These are phyloP conservation scores for Sphagnum tenellum DNA, from an alignment of 225 moss, liverwort and hornwort species.

Conservation along the genomic window DNA sequence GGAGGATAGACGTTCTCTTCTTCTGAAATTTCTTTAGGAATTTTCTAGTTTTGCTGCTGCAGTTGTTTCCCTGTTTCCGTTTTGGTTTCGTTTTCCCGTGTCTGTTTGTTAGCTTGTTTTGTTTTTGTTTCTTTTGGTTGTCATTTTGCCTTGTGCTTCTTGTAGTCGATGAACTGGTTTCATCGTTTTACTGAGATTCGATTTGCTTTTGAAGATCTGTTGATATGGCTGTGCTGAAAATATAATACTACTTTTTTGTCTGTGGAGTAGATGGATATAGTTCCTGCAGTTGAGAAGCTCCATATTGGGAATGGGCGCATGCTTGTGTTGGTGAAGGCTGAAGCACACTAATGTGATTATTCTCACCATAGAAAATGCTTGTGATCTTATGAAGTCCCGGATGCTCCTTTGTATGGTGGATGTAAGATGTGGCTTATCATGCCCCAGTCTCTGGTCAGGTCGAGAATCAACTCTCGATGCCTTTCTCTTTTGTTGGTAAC, in stretches of 20 bases:
- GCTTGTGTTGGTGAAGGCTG: slow-evolving; percentile 90
- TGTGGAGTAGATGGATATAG: slow-evolving; percentile 39
- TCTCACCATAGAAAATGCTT: slow-evolving; percentile 83
- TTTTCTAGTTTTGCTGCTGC: no score
- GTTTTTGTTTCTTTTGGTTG: no score
- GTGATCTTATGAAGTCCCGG: slow-evolving; percentile 77
- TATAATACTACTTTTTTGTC: neutral
- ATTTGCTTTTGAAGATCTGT: neutral
- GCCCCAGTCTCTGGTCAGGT: slow-evolving; percentile 82
- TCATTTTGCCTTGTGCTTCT: no score
- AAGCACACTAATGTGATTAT: slow-evolving; percentile 71
- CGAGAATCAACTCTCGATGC: neutral
- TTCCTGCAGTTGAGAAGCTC: slow-evolving; percentile 72
- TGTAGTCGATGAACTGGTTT: neutral
- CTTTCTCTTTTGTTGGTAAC: neutral
- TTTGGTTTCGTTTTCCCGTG: no score
- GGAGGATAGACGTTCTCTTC: no score
- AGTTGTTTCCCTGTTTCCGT: no score
- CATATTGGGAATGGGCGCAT: slow-evolving; percentile 71
- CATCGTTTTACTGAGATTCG: neutral
- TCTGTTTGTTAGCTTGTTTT: no score
- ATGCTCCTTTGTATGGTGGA: slow-evolving; percentile 98
- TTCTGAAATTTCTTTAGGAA: no score
- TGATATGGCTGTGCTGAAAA: neutral
- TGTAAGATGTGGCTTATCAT: slow-evolving; percentile 75